These are phyloP conservation scores for Violaceomyces palustris DNA, from an alignment of 1,284 basidiomycete species.

Conservation along the genomic window DNA sequence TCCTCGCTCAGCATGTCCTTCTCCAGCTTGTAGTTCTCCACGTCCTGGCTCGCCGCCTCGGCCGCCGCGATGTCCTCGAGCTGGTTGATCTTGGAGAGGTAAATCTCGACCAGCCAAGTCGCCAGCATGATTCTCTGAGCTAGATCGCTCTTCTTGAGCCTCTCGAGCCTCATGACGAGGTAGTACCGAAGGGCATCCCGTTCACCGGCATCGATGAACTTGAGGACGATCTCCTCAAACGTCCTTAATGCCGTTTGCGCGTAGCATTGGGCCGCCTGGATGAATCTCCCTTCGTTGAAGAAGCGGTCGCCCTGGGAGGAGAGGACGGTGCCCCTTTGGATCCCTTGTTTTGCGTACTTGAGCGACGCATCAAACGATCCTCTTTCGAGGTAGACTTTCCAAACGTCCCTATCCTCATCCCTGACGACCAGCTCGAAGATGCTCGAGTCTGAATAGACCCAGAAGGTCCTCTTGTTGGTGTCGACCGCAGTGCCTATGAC, in stretches of 20 bases:
- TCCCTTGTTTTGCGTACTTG: constrained; percentile 72
- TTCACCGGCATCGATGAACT: constrained; percentile 83
- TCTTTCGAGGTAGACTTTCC: constrained; percentile 81
- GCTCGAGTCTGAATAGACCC: constrained; percentile 85
- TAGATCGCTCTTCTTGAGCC: constrained; percentile 71
- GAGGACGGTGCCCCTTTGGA: constrained; percentile 78
- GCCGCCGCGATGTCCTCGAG: constrained; percentile 75
- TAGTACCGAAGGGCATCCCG: constrained; percentile 89
- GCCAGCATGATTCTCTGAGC: constrained; percentile 96
- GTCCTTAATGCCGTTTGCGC: constrained; percentile 63
- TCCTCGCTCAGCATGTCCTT: constrained; percentile 84
- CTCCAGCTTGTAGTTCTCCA: constrained; percentile 78
- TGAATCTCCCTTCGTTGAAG: constrained; percentile 75
- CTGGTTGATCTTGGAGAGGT: constrained; percentile 91
- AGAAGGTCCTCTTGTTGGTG: constrained; percentile 80
- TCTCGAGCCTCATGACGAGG: constrained; percentile 77
- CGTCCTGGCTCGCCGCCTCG: constrained; percentile 76
- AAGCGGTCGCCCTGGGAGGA: constrained; percentile 79
- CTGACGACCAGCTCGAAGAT: constrained; percentile 81
- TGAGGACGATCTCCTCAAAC: constrained; percentile 88
- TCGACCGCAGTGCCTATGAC: constrained; percentile 58
- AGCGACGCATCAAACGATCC: constrained; percentile 73
- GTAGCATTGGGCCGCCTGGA: constrained; percentile 86
- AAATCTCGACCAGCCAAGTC: constrained; percentile 97
- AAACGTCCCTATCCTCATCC: constrained; percentile 89